Evolutionary conservation across 257 asterid species (phyloP), one percentile per base, ranked within the genome.

Genomic region (Marsdenia floribunda): DNA sequence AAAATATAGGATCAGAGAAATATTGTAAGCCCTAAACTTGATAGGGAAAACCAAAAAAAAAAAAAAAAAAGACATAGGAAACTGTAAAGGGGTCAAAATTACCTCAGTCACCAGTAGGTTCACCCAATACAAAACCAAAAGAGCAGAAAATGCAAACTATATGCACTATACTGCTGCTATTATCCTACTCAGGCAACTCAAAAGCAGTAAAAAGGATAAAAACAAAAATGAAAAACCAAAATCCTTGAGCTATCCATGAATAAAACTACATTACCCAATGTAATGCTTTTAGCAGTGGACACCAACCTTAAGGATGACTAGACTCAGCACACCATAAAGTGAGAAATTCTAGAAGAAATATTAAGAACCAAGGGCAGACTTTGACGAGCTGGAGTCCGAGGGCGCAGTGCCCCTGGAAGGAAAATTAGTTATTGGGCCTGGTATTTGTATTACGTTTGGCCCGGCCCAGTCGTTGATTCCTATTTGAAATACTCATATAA

Each of bases 81-180:
- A 63, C 68, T 33, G 68, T 5, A 65, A 15, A 72, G 16, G 24
- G 16, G 68, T 13, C 38, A 33, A 37, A 55, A 52, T 10, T 11
- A 21, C 1, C 26, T 37, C n/a, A 38, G 68, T 29, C 42, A 13
- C 40, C 5, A 44, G 15, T 11, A 26, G 12, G n/a, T 26, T 37
- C 77, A 60, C 47, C 67, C 21, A 60, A 15, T 58, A 19, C 40
- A 53, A 16, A 24, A 26, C 69, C 58, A 22, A 72, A 72, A 26
- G 38, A 55, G 40, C 37, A 57, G 40, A 72, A 21, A 72, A 29
- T 7, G 58, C n/a, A 22, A 38, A 16, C 5, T 18, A 19, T 19
- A 13, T 35, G 47, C 1, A 64, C 33, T 22, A 64, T 35, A 19
- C 14, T 33, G 16, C 68, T 35, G 37, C 7, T 22, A 54, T 21